These are phyloP conservation scores for Pleurotus tuber-regium DNA, from an alignment of 768 basidiomycete genomes.

Conservation along the genomic window DNA sequence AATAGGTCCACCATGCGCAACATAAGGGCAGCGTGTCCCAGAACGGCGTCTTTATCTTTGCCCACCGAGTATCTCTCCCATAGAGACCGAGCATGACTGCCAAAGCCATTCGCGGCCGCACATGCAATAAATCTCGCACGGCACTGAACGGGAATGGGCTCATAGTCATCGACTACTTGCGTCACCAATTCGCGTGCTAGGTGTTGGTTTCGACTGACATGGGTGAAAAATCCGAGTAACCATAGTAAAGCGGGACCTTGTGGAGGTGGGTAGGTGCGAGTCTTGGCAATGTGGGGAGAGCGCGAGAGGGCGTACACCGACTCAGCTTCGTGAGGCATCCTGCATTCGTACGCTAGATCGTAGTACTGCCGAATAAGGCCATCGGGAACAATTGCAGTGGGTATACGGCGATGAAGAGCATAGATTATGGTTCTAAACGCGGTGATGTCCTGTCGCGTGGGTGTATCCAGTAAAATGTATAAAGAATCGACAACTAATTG, in stretches of 20 bases:
- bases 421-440: slow-evolving; percentile 41
- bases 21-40: slow-evolving; percentile 42
- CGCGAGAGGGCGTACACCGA: slow-evolving; percentile 47
- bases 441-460: slow-evolving; percentile 32
- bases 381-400: slow-evolving; percentile 32
- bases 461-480: slow-evolving; percentile 36
- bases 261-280: slow-evolving; percentile 50
- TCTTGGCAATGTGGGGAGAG: slow-evolving; percentile 23
- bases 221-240: slow-evolving; percentile 48
- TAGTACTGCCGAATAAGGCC: slow-evolving; percentile 48
- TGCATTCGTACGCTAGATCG: slow-evolving; percentile 28
- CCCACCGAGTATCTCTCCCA: slow-evolving; percentile 57
- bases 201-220: slow-evolving; percentile 36
- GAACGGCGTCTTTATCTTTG: slow-evolving; percentile 36
- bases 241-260: slow-evolving; percentile 42
- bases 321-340: slow-evolving; percentile 33
- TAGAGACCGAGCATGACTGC: slow-evolving; percentile 44
- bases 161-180: slow-evolving; percentile 41
- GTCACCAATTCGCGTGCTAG: slow-evolving; percentile 47
- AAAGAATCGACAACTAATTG: slow-evolving; percentile 43
- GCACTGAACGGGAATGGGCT: slow-evolving; percentile 38
- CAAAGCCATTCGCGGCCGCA: slow-evolving; percentile 45
- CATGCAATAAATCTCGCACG: slow-evolving; percentile 50
- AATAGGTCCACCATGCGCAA: slow-evolving; percentile 53
- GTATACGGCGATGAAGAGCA: slow-evolving; percentile 29